A percentile compares a stretch with the other conserved stretches of the same genome.
phyloP scores from a whole-genome alignment of 257 asterid species.

The Rhazya stricta region DNA sequence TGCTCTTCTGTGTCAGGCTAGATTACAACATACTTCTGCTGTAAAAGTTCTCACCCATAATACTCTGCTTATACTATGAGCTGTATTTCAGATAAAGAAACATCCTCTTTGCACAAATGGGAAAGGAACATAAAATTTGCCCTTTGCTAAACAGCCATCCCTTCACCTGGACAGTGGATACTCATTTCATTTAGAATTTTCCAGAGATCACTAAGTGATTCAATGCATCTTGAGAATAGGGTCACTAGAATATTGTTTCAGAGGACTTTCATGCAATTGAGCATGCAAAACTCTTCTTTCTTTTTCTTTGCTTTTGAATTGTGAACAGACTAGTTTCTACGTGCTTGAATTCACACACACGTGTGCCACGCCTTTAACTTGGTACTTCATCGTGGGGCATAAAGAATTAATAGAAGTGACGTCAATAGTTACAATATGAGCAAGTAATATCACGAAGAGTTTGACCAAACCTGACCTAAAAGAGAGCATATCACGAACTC shows the following conservation, averaged over 20 bases:
- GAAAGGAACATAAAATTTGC: not conserved
- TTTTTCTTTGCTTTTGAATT: not conserved
- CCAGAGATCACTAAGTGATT: not conserved
- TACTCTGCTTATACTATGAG: not conserved
- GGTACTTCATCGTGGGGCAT: not conserved
- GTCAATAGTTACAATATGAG: conserved; percentile 19
- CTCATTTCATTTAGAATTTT: not conserved
- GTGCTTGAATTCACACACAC: not conserved
- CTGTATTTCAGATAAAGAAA: not conserved
- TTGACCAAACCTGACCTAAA: conserved; percentile 65
- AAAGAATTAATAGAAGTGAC: conserved; percentile 11
- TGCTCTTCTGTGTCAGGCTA: not conserved
- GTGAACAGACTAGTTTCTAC: not conserved
- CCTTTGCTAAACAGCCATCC: not conserved
- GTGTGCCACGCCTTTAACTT: not conserved
- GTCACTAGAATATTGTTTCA: not conserved
- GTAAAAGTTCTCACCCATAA: not conserved
- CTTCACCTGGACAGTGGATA: not conserved
- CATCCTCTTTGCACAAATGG: not conserved
- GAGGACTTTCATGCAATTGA: not conserved
- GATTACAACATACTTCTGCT: not conserved
- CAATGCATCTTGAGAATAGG: not conserved
- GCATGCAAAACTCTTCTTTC: not conserved
- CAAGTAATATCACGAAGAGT: conserved; percentile 9
- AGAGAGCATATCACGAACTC: conserved; percentile 94